Base-by-base conservation (phyloP, 768 basidiomycete genomes). In the Suillus alpinus region DNA sequence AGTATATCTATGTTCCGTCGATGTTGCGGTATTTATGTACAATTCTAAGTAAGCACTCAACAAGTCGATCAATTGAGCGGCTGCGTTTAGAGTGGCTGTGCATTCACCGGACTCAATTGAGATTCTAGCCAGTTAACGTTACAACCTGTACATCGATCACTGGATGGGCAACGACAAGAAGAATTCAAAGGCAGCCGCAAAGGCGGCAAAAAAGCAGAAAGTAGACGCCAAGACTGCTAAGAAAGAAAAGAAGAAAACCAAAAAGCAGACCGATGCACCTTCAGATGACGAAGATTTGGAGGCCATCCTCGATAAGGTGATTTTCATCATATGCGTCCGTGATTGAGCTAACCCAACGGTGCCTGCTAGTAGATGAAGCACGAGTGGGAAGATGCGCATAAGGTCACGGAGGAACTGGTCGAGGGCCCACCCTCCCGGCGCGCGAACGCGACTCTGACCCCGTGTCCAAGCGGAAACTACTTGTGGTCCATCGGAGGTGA, bases 401-500 rank as follows among this genome's bases (percentile, higher is more conserved):
- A 80, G 3, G 90, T 92, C n/a, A 91, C 88, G 0, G 93, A 95
- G 71, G 92, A 95, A 71, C 77, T 91, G 2, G 89, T 88, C 0
- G 84, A 88, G 67, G 91, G 91, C 0, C 92, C 94, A 14, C 94
- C 94, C 0, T 88, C 86, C 53, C 78, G 91, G 53, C 81, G 94
- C 44, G 92, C 92, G 0, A 94, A 92, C 63, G 93, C 92, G 1
- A 91, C 91, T 0, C 73, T 95, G 16, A 90, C 88, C 0, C 76
- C 91, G 0, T 94, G 89, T 73, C 94, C 93, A 0, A 85, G 80
- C 58, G 91, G 91, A 47, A 89, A 88, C 62, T 83, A 93, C 71
- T 77, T 95, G 0, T 95, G 89, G 90, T 88, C 81, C 62, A 88
- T 93, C 37, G 92, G 92, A 0, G 92, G 92, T 6, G 93, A 94